Conservation (phyloP, 495 filamentous ascomycete genomes). For the Hypoxylon trugodes region DNA sequence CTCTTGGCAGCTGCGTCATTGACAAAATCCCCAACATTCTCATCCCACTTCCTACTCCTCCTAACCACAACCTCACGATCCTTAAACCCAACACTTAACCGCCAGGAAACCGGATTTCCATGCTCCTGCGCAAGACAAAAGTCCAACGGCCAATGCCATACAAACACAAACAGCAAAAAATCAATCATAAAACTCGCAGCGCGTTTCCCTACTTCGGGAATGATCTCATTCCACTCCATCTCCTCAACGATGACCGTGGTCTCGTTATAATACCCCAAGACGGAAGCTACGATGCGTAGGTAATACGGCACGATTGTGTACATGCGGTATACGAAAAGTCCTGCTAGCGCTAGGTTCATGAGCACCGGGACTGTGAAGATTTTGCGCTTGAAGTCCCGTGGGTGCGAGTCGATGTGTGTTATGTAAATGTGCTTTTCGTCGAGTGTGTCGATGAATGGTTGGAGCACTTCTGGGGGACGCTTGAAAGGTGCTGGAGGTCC, state of each 20-base stretch:
- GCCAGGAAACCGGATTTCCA: constrained; percentile 71
- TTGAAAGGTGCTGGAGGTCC: constrained; percentile 69
- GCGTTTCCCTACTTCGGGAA: constrained; percentile 60
- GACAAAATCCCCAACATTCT: constrained; percentile 54
- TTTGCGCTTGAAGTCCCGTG: constrained; percentile 70
- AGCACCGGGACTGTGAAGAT: constrained; percentile 76
- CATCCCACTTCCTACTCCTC: constrained; percentile 68
- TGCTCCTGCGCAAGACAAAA: constrained; percentile 66
- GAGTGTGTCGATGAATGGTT: constrained; percentile 69
- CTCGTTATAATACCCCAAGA: constrained; percentile 68
- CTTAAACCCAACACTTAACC: constrained; percentile 72
- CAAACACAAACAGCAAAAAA: constrained; percentile 71
- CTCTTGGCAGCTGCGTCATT: constrained; percentile 41
- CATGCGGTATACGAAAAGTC: constrained; percentile 67
- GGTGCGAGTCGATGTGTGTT: constrained; percentile 75
- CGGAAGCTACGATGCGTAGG: constrained; percentile 63
- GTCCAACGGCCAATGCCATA: constrained; percentile 77
- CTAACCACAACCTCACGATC: constrained; percentile 79
- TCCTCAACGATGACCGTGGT: constrained; percentile 64
- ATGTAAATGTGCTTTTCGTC: constrained; percentile 75
- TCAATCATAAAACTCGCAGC: constrained; percentile 71
- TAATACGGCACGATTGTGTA: constrained; percentile 72
- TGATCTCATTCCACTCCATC: constrained; percentile 60
- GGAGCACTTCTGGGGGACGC: constrained; percentile 63
- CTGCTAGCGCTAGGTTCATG: constrained; percentile 70